Percentiles rank a stretch among this genome's conserved stretches.
Conservation (phyloP, 2,329 filamentous ascomycete species). For the Exophiala lecanii-corni region DNA sequence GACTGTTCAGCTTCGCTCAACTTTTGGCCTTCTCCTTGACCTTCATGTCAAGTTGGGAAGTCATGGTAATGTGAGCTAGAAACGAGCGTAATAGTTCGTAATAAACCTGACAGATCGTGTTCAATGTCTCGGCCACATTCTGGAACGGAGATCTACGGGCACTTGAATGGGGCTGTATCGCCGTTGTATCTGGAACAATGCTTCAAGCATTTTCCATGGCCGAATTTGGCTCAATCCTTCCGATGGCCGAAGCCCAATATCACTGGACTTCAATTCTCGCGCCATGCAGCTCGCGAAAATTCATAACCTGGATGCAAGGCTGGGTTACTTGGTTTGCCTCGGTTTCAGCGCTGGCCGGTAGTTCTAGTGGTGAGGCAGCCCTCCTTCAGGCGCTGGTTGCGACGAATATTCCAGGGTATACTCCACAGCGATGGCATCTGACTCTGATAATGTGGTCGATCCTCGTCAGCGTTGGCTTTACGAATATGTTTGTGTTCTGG, state of each 20-base stretch:
- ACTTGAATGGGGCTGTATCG: constrained; percentile 31
- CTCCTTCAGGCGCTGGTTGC: constrained; percentile 34
- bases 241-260: constrained; percentile 41
- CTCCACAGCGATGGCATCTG: constrained; percentile 35
- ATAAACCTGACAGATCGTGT: constrained; percentile 1
- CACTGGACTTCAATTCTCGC: constrained; percentile 38
- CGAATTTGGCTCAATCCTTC: constrained; percentile 39
- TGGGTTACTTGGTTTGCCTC: constrained; percentile 43
- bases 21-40: constrained; percentile 24
- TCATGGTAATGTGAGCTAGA: constrained; percentile 18
- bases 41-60: constrained; percentile 24
- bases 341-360: constrained; percentile 31
- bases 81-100: neutral
- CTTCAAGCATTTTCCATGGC: constrained; percentile 34
- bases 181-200: constrained; percentile 31
- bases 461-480: constrained; percentile 29
- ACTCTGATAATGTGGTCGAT: constrained; percentile 38
- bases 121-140: constrained; percentile 26
- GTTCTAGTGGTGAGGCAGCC: constrained; percentile 33
- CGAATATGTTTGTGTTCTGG: constrained; percentile 30
- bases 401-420: constrained; percentile 33
- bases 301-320: constrained; percentile 34
- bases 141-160: constrained; percentile 33
- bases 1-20: constrained; percentile 23
- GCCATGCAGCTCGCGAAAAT: constrained; percentile 28